Percentiles rank a stretch among this genome's conserved stretches.
Evolutionary conservation across 2,329 filamentous ascomycete species (phyloP).

Genomic region (Phaeosphaeriaceae sp.): DNA sequence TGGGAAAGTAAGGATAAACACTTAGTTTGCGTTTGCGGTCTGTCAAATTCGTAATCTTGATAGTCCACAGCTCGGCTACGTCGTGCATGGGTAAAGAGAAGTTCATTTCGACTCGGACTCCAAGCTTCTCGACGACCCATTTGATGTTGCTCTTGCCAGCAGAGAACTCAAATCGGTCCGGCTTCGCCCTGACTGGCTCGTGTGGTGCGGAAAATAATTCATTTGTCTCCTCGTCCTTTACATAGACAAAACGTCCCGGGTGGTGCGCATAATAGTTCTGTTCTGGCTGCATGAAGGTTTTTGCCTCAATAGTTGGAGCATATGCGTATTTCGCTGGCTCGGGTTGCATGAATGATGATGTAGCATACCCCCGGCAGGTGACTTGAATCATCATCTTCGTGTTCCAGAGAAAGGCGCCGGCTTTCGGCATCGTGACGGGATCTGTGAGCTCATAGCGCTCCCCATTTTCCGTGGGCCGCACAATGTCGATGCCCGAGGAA

Average conservation of each 20-base stretch:
- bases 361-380: conserved; percentile 67
- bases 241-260: conserved; percentile 66
- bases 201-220: conserved; percentile 64
- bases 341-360: conserved; percentile 68
- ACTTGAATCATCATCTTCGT: conserved; percentile 69
- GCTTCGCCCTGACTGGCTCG: conserved; percentile 60
- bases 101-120: conserved; percentile 61
- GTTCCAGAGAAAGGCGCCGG: conserved; percentile 66
- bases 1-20: conserved; percentile 65
- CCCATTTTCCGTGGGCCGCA: conserved; percentile 56
- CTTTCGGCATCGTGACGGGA: conserved; percentile 65
- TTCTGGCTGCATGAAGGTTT: conserved; percentile 69
- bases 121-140: conserved; percentile 63
- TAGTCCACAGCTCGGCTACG: conserved; percentile 64
- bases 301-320: conserved; percentile 65
- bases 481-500: conserved; percentile 25
- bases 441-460: conserved; percentile 64
- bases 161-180: conserved; percentile 62
- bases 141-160: conserved; percentile 63
- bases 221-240: conserved; percentile 63
- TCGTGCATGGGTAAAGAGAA: conserved; percentile 62
- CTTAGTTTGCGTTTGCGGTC: conserved; percentile 57
- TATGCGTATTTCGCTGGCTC: conserved; percentile 69
- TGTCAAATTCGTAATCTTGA: conserved; percentile 61
- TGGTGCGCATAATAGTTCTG: conserved; percentile 67